These are phyloP conservation scores for Diutina rugosa DNA, from an alignment of 1,139 yeast genomes.

Conservation along the genomic window DNA sequence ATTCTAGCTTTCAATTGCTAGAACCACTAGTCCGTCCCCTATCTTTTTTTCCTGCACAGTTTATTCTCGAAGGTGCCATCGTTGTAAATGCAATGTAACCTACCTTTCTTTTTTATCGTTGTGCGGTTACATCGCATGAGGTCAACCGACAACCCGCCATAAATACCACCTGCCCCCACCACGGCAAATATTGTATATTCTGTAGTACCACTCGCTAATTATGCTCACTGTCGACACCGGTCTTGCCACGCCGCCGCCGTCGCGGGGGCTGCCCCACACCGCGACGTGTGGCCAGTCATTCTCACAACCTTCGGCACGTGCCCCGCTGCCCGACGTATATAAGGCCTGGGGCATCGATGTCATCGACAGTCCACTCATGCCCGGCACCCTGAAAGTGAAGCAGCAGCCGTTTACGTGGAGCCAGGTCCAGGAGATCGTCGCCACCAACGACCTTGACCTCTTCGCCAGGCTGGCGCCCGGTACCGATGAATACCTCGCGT, in stretches of 20 bases:
- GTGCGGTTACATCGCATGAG: neutral
- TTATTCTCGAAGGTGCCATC: neutral
- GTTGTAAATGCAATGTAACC: neutral
- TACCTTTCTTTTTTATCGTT: neutral
- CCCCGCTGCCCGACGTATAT: neutral
- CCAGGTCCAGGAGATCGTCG: slow-evolving; percentile 18
- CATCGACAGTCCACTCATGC: slow-evolving; percentile 25
- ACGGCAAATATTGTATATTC: neutral
- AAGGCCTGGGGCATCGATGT: slow-evolving; percentile 10
- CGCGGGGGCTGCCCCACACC: neutral
- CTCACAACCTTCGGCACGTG: neutral
- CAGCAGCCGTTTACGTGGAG: slow-evolving; percentile 18
- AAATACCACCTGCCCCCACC: neutral
- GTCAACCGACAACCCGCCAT: neutral
- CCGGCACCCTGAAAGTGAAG: slow-evolving; percentile 23
- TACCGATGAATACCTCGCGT: slow-evolving; percentile 20
- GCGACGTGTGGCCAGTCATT: neutral
- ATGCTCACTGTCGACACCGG: slow-evolving; percentile 1
- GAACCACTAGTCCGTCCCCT: too few species aligned
- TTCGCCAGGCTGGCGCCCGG: slow-evolving; percentile 25
- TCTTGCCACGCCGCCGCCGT: neutral
- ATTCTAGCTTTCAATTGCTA: too few species aligned
- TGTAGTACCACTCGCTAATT: neutral
- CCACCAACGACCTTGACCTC: slow-evolving; percentile 20
- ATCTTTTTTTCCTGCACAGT: too few species aligned